Conservation (phyloP, 2,329 filamentous ascomycete species). For the Fusarium globosum region DNA sequence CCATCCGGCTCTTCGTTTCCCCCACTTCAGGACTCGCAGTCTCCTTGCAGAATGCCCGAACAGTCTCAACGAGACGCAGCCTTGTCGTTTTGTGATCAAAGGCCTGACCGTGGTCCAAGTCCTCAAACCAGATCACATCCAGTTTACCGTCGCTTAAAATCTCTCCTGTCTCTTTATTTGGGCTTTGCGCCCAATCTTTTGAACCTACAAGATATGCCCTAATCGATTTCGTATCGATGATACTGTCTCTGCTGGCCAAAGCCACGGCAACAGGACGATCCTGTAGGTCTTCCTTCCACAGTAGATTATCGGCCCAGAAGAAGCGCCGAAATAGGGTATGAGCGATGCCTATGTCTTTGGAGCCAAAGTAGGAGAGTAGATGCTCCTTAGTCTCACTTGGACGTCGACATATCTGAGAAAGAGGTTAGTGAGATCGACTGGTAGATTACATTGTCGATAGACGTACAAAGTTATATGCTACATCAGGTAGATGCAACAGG, state of each 20-base stretch:
- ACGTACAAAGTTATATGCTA: slow-evolving; percentile 69
- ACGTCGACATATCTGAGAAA: slow-evolving; percentile 50
- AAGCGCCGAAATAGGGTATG: slow-evolving; percentile 68
- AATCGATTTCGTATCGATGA: slow-evolving; percentile 64
- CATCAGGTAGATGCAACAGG: slow-evolving; percentile 69
- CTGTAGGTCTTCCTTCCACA: slow-evolving; percentile 68
- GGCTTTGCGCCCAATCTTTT: slow-evolving; percentile 40
- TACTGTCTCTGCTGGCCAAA: slow-evolving; percentile 63
- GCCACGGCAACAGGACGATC: slow-evolving; percentile 58
- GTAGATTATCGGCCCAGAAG: slow-evolving; percentile 70
- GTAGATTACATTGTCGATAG: not conserved
- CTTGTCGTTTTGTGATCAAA: slow-evolving; percentile 55
- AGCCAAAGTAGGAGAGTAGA: slow-evolving; percentile 70
- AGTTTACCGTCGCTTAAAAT: slow-evolving; percentile 51
- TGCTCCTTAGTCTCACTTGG: slow-evolving; percentile 65
- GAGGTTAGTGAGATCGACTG: no score
- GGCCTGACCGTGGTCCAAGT: slow-evolving; percentile 67
- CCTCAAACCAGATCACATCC: slow-evolving; percentile 65
- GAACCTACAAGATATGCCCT: slow-evolving; percentile 60
- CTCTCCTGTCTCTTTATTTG: slow-evolving; percentile 9
- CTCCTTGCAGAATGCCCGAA: slow-evolving; percentile 30
- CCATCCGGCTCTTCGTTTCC: not conserved
- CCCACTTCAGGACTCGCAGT: not conserved
- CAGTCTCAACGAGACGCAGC: slow-evolving; percentile 46
- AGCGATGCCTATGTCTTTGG: slow-evolving; percentile 67